These are phyloP conservation scores for Carallia pectinifolia DNA, from an alignment of 345 rosid species.

Conservation along the genomic window DNA sequence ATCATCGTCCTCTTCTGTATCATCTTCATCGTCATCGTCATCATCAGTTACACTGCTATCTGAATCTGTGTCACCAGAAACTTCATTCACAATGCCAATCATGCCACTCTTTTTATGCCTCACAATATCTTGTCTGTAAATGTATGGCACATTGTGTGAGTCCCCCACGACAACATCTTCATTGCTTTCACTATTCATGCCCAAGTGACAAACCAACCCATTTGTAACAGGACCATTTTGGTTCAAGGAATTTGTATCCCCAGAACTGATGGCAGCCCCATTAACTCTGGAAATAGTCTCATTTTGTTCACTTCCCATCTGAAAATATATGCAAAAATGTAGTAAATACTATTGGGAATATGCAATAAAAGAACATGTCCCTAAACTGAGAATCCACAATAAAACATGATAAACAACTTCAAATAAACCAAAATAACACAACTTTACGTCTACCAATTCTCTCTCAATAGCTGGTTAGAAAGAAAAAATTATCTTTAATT, in stretches of 20 bases:
- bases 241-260: conserved; percentile 12
- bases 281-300: conserved; percentile 32
- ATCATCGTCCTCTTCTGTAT: conserved; percentile 30
- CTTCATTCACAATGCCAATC: conserved; percentile 86
- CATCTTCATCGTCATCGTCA: conserved; percentile 47
- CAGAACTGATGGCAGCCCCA: conserved; percentile 23
- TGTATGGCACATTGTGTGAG: conserved; percentile 38
- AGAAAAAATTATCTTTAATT: too few species aligned
- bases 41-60: conserved; percentile 66
- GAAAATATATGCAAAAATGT: conserved; percentile 14
- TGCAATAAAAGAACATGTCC: too few species aligned
- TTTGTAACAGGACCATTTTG: conserved; percentile 25
- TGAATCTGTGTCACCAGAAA: conserved; percentile 92
- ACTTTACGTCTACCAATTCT: too few species aligned
- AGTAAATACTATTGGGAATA: background rate
- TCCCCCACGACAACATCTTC: conserved; percentile 31
- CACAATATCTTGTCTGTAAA: conserved; percentile 83
- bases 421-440: too few species aligned
- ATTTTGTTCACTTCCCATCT: conserved; percentile 60
- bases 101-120: conserved; percentile 48
- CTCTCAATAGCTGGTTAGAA: too few species aligned
- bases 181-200: conserved; percentile 23
- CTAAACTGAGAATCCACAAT: too few species aligned
- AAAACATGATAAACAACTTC: too few species aligned
- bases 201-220: conserved; percentile 30